Percentiles rank a stretch among this genome's conserved stretches.
Conservation (phyloP, 768 basidiomycete species). For the Glaciozyma martinii region DNA sequence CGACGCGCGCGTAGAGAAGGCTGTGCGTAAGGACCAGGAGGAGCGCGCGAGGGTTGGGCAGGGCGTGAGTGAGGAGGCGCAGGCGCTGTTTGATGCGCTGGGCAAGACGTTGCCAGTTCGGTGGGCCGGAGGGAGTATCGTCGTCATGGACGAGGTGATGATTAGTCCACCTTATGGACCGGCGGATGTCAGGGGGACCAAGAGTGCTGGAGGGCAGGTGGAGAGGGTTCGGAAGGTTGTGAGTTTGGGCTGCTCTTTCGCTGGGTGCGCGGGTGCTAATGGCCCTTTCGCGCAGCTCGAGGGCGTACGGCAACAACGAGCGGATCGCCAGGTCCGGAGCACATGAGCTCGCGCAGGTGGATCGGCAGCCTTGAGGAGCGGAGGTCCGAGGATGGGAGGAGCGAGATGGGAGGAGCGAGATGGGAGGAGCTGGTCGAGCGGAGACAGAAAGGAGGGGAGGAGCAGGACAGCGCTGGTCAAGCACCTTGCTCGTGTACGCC, state of each 20-base stretch:
- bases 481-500: too few species aligned
- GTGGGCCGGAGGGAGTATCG: slow-evolving; percentile 22
- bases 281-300: too few species aligned
- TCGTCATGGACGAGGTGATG: slow-evolving; percentile 34
- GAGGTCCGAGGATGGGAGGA: too few species aligned
- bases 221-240: background rate
- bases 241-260: background rate
- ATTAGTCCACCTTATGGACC: slow-evolving; percentile 20
- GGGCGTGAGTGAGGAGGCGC: slow-evolving; percentile 14
- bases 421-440: too few species aligned
- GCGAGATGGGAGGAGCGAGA: too few species aligned
- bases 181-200: slow-evolving; percentile 6
- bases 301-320: too few species aligned
- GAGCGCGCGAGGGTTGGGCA: slow-evolving; percentile 7
- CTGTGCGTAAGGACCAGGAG: background rate
- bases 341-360: too few species aligned
- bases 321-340: too few species aligned
- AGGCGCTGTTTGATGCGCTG: slow-evolving; percentile 27
- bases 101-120: slow-evolving; percentile 27
- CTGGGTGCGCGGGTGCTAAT: too few species aligned
- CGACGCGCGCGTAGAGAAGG: background rate
- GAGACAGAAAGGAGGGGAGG: too few species aligned
- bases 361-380: too few species aligned
- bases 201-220: background rate
- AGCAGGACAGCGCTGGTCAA: too few species aligned